Conservation (phyloP, 78 protist species). For the Dictyostelium citrinum region DNA sequence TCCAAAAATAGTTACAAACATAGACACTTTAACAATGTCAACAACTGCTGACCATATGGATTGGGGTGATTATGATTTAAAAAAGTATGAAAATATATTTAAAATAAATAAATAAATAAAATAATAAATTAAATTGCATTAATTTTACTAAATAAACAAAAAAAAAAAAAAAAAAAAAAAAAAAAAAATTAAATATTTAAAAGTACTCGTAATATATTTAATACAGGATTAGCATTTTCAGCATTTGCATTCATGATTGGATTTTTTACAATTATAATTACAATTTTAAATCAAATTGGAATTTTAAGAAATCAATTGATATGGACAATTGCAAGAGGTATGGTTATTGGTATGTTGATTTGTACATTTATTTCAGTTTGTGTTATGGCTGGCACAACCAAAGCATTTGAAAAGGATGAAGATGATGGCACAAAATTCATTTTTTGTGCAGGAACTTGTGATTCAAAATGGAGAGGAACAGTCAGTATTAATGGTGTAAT, state of each 20-base stretch:
- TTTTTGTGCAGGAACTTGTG: neutral
- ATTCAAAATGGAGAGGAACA: neutral
- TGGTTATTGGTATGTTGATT: neutral
- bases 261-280: neutral
- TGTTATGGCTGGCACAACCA: neutral
- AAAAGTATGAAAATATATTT: neutral
- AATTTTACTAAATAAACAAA: no score
- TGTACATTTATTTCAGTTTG: neutral
- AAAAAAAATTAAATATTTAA: neutral
- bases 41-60: neutral
- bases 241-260: slow-evolving; percentile 20
- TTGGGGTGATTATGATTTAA: neutral
- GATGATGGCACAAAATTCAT: neutral
- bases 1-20: neutral
- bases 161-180: neutral
- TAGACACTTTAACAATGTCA: neutral
- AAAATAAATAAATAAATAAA: neutral
- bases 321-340: neutral
- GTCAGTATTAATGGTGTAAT: neutral
- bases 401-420: neutral
- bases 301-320: neutral
- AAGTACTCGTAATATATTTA: neutral
- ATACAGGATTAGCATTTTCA: neutral
- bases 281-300: neutral
- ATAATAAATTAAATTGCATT: neutral